Conservation (phyloP, 2,329 filamentous ascomycete genomes). For the Fusarium sp. region DNA sequence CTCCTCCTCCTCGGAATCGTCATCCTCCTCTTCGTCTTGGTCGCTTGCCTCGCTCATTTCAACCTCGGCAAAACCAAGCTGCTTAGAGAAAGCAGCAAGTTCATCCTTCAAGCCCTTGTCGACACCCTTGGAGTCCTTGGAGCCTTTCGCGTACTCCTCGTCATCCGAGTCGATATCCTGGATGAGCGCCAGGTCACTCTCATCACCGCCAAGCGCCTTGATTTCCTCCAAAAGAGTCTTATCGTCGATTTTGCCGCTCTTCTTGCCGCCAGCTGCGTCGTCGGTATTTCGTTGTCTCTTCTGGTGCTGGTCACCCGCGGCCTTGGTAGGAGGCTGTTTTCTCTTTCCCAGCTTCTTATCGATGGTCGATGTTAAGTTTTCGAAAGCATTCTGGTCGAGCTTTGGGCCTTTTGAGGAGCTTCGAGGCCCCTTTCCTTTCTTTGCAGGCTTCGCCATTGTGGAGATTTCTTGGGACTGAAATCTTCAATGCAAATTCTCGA, state of each 20-base stretch:
- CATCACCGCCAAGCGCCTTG: constrained; percentile 71
- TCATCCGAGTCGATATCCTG: constrained; percentile 61
- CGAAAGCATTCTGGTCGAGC: constrained; percentile 64
- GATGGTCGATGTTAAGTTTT: constrained; percentile 67
- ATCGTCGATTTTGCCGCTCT: constrained; percentile 45
- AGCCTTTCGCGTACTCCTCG: constrained; percentile 50
- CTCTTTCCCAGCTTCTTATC: constrained; percentile 64
- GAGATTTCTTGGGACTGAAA: constrained; percentile 24
- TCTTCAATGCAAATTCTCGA: constrained; percentile 38
- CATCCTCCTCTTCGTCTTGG: constrained; percentile 52
- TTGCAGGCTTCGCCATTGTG: constrained; percentile 53
- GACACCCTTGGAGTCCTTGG: constrained; percentile 47
- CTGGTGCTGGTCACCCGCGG: constrained; percentile 49
- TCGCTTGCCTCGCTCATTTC: constrained; percentile 53
- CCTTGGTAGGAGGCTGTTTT: constrained; percentile 56
- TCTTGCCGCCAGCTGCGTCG: constrained; percentile 40
- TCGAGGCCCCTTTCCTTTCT: constrained; percentile 51
- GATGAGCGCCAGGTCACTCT: constrained; percentile 72
- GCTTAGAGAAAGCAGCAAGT: constrained; percentile 54
- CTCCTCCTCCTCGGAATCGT: constrained; percentile 52
- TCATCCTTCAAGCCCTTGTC: constrained; percentile 57
- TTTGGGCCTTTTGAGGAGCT: constrained; percentile 34
- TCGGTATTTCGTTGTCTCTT: constrained; percentile 54
- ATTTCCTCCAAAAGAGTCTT: constrained; percentile 70
- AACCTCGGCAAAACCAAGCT: constrained; percentile 53